Evolutionary conservation across 169 alveolate genomes (phyloP).

Genomic region (Plasmodium falciparum): DNA sequence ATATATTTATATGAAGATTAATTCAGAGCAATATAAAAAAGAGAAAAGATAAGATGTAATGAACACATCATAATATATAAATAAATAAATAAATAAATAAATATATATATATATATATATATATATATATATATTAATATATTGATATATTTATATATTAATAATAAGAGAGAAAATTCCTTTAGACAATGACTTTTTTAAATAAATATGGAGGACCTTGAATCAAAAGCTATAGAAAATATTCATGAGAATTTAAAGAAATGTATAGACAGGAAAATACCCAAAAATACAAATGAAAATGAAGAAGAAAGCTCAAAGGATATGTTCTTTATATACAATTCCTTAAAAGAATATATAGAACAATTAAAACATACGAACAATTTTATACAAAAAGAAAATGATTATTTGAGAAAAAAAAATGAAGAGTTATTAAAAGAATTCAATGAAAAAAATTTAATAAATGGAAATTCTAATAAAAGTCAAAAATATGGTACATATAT

Average conservation of each 20-base stretch:
- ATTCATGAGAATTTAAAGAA: constrained; percentile 53
- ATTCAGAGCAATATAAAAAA: not conserved
- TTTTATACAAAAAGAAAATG: constrained; percentile 56
- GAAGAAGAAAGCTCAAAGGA: constrained; percentile 20
- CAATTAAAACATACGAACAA: constrained; percentile 43
- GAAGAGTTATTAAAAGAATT: constrained; percentile 27
- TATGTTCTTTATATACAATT: constrained; percentile 30
- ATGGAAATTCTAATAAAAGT: not conserved
- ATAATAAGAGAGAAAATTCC: not conserved
- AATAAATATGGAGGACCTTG: constrained; percentile 51
- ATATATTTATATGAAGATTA: not conserved
- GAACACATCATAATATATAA: not conserved
- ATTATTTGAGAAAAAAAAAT: constrained; percentile 53
- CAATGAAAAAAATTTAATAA: constrained; percentile 4
- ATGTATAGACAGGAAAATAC: constrained; percentile 6
- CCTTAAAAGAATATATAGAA: constrained; percentile 44
- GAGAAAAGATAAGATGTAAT: not conserved
- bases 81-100: not conserved
- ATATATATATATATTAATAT: not conserved
- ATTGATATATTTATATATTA: not conserved
- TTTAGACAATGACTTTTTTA: not conserved
- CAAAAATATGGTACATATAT: constrained; percentile 16
- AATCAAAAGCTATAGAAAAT: constrained; percentile 36
- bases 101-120: not conserved
- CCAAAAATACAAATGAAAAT: not conserved